Evolutionary conservation across 2,329 filamentous ascomycete species (phyloP), one percentile per base, ranked within the genome.

Genomic region (Dryadomyces quercivorus): DNA sequence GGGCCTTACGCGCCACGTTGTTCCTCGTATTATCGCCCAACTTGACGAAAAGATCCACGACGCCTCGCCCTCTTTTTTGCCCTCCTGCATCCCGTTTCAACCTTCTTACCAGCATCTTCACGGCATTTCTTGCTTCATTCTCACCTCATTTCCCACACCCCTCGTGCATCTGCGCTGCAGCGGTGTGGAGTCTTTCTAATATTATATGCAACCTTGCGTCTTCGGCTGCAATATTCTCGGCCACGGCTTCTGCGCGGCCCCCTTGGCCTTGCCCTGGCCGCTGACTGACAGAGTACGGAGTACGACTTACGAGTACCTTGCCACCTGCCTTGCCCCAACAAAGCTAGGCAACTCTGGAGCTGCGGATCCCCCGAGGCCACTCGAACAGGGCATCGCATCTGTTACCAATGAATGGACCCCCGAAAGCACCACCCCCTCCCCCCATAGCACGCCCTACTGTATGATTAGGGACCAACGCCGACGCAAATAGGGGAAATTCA

Each of bases 321-420:
- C 16, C 45, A 12, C 21, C 16, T 21, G 21, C 26, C 45, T 21
- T 57, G 43, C 22, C 59, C 59, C 45, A 60, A 58, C 52, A 38
- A 51, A 59, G 59, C 57, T 60, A 60, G 59, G 34, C 55, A 48
- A 46, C 46, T 38, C 57, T 53, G 54, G 49, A 42, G 54, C 54
- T 51, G 58, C 58, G 58, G 58, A 56, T 53, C 55, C 56, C 44
- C 48, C 49, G 16, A 50, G 21, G 42, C 26, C 36, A 44, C 18
- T 42, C 12, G 26, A 42, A 38, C 51, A 36, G 15, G 50, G 52
- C 55, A 50, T 45, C 20, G 15, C 44, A n/a, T 12, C 22, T 36
- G 38, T 51, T 55, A 52, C 59, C 57, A 60, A 59, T 60, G 56
- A 59, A 36, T 15, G 40, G 40, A 22, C 21, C 12, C 16, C 43